Base-by-base conservation (phyloP, 495 filamentous ascomycete genomes). In the Penicillium robsamsonii region DNA sequence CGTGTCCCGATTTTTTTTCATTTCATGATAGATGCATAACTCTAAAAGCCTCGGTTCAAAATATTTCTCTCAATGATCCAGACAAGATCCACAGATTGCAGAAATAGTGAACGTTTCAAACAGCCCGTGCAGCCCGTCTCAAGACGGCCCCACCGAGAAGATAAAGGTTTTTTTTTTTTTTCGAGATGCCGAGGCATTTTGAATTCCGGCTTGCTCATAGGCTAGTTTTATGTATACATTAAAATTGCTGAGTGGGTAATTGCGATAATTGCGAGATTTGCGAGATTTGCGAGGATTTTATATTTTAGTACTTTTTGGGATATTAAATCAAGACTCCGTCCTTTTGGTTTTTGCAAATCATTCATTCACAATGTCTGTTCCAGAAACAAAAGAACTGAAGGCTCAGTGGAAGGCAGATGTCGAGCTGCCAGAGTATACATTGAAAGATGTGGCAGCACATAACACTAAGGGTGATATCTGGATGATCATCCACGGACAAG, bases 401-500 rank as follows among this genome's bases (percentile, higher is more conserved):
- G 49, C 61, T 38, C 54, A 64, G 50, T 61, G 61, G 52, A 31
- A 55, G 52, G 33, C 53, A 18, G 43, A 58, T 30, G 15, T 46
- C 10, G 63, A 53, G 24, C 15, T 71, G 56, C 55, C 51, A 30
- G 48, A 64, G 61, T 79, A 67, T 48, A 67, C 74, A 4, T n/a
- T 69, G 24, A 61, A 73, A 46, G 75, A 82, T 33, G 69, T 82
- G n/a, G 64, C 59, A 25, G 61, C 66, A 35, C 79, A 84, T 61
- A 77, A 76, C 18, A 73, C 65, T 15, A 71, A 70, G 54, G 60
- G 64, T 20, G 79, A 84, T 60, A 30, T 71, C 4, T 83, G 81
- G 81, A 71, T 84, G 33, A 62, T 74, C 2, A 66, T 84, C 24
- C 78, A 82, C 49, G 75, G 79, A 51, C 73, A 80, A 69, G 78